A percentile compares a stretch with the other conserved stretches of the same genome.
phyloP scores from a whole-genome alignment of 257 asterid genomes.

The Agastache rugosa region DNA sequence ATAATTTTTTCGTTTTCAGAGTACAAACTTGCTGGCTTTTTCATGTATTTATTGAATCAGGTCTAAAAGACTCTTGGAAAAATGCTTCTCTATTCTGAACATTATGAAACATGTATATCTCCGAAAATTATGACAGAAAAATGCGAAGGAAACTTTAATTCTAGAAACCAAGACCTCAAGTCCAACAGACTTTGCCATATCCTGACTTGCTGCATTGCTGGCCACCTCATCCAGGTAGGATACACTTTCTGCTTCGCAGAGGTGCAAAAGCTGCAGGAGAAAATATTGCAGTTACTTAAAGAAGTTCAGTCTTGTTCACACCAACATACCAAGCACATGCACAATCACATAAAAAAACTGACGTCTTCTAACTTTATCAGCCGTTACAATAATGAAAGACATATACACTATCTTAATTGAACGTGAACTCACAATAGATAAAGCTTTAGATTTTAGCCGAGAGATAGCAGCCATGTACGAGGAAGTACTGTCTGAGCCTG shows the following conservation, averaged over 20 bases:
- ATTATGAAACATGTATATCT: slow-evolving; percentile 11
- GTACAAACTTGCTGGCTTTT: slow-evolving; percentile 4
- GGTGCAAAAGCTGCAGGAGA: slow-evolving; percentile 81
- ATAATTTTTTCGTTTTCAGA: background rate
- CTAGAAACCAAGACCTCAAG: slow-evolving; percentile 63
- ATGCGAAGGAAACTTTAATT: slow-evolving; percentile 28
- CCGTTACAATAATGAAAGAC: slow-evolving; percentile 25
- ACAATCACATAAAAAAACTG: slow-evolving; percentile 16
- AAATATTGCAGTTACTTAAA: slow-evolving; percentile 29
- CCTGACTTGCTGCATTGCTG: slow-evolving; percentile 67
- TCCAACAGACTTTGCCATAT: slow-evolving; percentile 80
- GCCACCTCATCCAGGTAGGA: slow-evolving; percentile 98
- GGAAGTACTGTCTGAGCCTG: slow-evolving; percentile 50
- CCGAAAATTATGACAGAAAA: slow-evolving; percentile 24
- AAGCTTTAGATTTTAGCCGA: slow-evolving; percentile 82
- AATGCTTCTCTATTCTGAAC: slow-evolving; percentile 23
- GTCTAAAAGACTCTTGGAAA: slow-evolving; percentile 11
- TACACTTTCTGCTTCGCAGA: slow-evolving; percentile 88
- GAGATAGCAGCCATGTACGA: slow-evolving; percentile 65
- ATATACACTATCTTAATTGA: slow-evolving; percentile 29
- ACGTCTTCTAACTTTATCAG: slow-evolving; percentile 4
- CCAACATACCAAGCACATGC: slow-evolving; percentile 22
- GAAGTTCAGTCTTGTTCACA: slow-evolving; percentile 20
- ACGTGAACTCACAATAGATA: slow-evolving; percentile 84
- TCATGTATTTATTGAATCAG: background rate